Percentiles rank a stretch among this genome's conserved stretches.
phyloP scores from a whole-genome alignment of 2,329 filamentous ascomycete species.

The Hymenoscyphus albidus region DNA sequence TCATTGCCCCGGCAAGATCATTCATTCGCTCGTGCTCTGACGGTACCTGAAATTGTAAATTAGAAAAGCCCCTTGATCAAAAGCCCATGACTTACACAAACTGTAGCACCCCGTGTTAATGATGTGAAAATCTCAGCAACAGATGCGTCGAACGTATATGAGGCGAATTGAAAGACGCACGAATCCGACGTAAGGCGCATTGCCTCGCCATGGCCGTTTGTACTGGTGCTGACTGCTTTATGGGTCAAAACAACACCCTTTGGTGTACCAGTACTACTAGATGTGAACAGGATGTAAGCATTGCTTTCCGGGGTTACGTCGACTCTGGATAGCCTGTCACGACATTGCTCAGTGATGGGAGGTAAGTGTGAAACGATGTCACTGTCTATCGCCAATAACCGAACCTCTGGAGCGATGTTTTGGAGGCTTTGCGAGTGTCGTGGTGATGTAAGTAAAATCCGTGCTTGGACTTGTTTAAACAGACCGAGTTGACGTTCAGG shows the following conservation, averaged over 20 bases:
- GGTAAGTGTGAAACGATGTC: too few relatives aligned
- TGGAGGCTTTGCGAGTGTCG: too few relatives aligned
- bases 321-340: too few relatives aligned
- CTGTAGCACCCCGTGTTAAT: not conserved
- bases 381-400: too few relatives aligned
- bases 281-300: conserved; percentile 19
- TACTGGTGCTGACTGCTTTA: conserved; percentile 9
- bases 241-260: conserved; percentile 20
- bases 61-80: too few relatives aligned
- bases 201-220: not conserved
- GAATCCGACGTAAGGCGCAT: conserved; percentile 3
- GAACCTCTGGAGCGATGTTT: too few relatives aligned
- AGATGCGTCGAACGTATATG: conserved; percentile 10
- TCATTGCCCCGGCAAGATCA: conserved; percentile 33
- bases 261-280: conserved; percentile 21
- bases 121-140: conserved; percentile 2
- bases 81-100: not conserved
- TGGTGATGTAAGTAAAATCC: too few relatives aligned
- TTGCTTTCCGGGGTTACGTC: too few relatives aligned
- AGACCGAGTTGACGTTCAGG: too few relatives aligned
- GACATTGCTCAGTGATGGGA: too few relatives aligned
- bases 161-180: conserved; percentile 12
- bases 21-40: conserved; percentile 30
- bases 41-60: not conserved
- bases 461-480: too few relatives aligned